Evolutionary conservation across 306 rosid genomes (phyloP).

Genomic region (Gynostemma pentaphyllum): DNA sequence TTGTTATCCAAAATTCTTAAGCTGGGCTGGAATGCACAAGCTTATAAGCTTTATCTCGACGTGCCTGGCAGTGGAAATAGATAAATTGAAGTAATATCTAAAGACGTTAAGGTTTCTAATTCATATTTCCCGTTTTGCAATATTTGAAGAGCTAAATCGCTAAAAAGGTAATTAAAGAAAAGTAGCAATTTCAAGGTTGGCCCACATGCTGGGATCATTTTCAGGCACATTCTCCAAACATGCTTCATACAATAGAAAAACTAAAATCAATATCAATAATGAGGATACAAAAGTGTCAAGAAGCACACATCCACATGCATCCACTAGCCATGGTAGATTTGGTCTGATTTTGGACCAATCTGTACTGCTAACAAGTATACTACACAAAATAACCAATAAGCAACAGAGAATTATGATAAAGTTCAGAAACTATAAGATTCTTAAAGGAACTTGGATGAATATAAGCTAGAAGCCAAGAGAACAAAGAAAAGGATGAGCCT

Average conservation of each 20-base stretch:
- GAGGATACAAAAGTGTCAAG: slow-evolving; percentile 80
- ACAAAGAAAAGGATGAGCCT: neutral
- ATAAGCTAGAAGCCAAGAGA: neutral
- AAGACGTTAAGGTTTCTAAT: slow-evolving; percentile 20
- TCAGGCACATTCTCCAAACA: neutral
- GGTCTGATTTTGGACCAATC: slow-evolving; percentile 57
- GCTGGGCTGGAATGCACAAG: slow-evolving; percentile 13
- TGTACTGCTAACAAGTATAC: slow-evolving; percentile 63
- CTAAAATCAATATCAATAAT: neutral
- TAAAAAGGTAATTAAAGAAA: neutral
- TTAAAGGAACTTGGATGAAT: neutral
- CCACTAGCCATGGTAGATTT: slow-evolving; percentile 88
- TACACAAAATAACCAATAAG: slow-evolving; percentile 1
- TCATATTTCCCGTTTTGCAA: neutral
- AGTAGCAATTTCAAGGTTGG: neutral
- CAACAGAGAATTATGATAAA: neutral
- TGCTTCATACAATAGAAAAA: neutral
- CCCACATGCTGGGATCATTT: too few species aligned
- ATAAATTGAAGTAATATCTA: slow-evolving; percentile 62
- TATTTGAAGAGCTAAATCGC: neutral
- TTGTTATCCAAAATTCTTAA: slow-evolving; percentile 10
- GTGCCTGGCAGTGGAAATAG: slow-evolving; percentile 26
- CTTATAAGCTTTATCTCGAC: neutral
- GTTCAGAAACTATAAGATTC: neutral
- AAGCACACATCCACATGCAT: slow-evolving; percentile 73